Evolutionary conservation across 108 stramenopile genomes (phyloP), one percentile per base, ranked within the genome.

Genomic region (Asterionellopsis glacialis): DNA sequence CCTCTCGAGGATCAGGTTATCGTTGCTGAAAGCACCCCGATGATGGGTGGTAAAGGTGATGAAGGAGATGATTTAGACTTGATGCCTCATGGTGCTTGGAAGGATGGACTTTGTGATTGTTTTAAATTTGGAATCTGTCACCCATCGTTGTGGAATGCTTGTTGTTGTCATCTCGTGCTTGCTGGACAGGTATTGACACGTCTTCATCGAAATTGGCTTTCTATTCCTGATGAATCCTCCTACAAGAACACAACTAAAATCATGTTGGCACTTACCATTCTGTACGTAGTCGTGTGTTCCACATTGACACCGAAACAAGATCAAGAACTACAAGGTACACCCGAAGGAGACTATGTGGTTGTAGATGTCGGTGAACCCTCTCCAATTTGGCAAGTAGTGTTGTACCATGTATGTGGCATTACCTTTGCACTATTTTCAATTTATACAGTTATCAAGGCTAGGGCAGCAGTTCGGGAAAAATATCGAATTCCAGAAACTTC

Each of bases 151-250:
- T 64, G 55, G 45, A 64, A 56, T 59, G 67, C 76, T 7, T 57
- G 52, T 1, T 77, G 39, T 49, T 73, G 59, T 55, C 76, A 68
- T 18, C 61, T 63, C 33, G 54, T 77, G 51, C 57, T 72, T 21
- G 22, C 63, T 22, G 76, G 57, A 10, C 76, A 77, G 27, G 59
- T 77, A 26, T 56, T 70, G 66, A 71, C 62, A 22, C 67, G 76
- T 16, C 62, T 77, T 18, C 69, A 65, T 50, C 54, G 68, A 19
- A 69, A 67, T 15, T 72, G 70, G 68, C 28, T 67, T 23, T 72
- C 61, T 2, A 18, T 33, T 14, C 45, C 61, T 38, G 75, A 24
- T 33, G 41, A 42, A 24, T 16, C 11, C 0, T 42, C 51, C 24
- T 64, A 55, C 33, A 53, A 41, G 40, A 13, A 63, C 1, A 77